Percentiles rank a stretch among this genome's conserved stretches.
These are phyloP conservation scores for Cladosporium sp. DNA, from an alignment of 2,329 filamentous ascomycete genomes.

Conservation along the genomic window DNA sequence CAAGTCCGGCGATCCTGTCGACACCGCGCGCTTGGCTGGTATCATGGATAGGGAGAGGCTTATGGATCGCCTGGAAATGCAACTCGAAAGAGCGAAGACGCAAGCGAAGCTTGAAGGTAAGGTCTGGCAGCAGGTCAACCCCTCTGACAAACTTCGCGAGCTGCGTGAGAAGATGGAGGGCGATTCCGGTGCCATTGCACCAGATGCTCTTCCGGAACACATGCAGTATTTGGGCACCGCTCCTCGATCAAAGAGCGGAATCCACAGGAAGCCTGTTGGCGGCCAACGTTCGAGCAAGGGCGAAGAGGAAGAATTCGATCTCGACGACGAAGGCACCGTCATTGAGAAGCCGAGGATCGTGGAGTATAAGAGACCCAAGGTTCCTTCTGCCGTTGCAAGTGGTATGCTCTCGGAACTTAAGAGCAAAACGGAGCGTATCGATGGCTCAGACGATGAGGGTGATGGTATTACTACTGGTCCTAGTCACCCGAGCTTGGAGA, in stretches of 20 bases:
- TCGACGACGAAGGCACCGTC: slow-evolving; percentile 57
- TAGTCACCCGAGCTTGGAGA: slow-evolving; percentile 69
- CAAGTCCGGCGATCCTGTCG: slow-evolving; percentile 52
- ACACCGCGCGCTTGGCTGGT: slow-evolving; percentile 76
- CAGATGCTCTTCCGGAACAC: slow-evolving; percentile 43
- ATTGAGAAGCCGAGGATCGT: slow-evolving; percentile 77
- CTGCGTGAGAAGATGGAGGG: slow-evolving; percentile 93
- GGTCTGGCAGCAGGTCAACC: slow-evolving; percentile 77
- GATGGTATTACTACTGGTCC: slow-evolving; percentile 69
- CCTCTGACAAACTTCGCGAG: slow-evolving; percentile 86
- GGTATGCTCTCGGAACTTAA: slow-evolving; percentile 65
- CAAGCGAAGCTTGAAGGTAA: slow-evolving; percentile 95
- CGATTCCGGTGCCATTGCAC: slow-evolving; percentile 40
- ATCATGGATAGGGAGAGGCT: slow-evolving; percentile 89
- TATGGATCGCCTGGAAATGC: slow-evolving; percentile 90
- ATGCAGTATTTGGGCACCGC: slow-evolving; percentile 61
- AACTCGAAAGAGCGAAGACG: slow-evolving; percentile 94
- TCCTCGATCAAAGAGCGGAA: slow-evolving; percentile 35
- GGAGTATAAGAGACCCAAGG: slow-evolving; percentile 68
- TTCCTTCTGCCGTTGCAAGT: slow-evolving; percentile 55
- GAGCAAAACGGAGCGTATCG: slow-evolving; percentile 67
- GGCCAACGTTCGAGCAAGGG: slow-evolving; percentile 1
- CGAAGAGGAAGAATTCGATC: slow-evolving; percentile 12
- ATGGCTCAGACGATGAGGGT: slow-evolving; percentile 67
- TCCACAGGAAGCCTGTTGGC: slow-evolving; percentile 32